These are phyloP conservation scores for Xylaria bambusicola DNA, from an alignment of 495 filamentous ascomycete species.

Conservation along the genomic window DNA sequence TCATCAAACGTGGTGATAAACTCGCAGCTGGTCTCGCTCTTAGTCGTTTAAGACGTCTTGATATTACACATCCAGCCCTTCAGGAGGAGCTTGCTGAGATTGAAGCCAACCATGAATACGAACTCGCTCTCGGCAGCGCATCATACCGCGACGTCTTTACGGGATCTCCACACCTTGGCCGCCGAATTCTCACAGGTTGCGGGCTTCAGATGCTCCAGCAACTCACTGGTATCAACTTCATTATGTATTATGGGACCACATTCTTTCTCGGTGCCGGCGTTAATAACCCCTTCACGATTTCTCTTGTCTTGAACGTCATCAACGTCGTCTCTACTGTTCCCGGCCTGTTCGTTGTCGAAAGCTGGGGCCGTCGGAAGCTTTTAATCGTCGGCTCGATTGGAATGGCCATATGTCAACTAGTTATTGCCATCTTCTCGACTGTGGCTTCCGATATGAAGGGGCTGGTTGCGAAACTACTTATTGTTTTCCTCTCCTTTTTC, in stretches of 20 bases:
- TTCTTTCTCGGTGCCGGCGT: constrained; percentile 72
- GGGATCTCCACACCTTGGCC: constrained; percentile 58
- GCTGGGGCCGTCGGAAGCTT: constrained; percentile 71
- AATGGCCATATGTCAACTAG: constrained; percentile 72
- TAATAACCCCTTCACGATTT: constrained; percentile 65
- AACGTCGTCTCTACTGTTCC: constrained; percentile 75
- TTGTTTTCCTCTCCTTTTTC: constrained; percentile 76
- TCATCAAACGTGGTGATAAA: constrained; percentile 74
- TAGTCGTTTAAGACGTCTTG: constrained; percentile 73
- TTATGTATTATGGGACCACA: constrained; percentile 77
- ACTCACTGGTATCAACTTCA: constrained; percentile 59
- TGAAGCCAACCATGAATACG: constrained; percentile 86
- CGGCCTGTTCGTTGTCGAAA: constrained; percentile 74
- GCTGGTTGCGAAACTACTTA: constrained; percentile 65
- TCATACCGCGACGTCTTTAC: constrained; percentile 72
- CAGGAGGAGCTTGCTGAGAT: constrained; percentile 84
- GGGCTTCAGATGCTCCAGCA: constrained; percentile 62
- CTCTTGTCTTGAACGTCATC: constrained; percentile 74
- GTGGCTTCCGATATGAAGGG: constrained; percentile 46
- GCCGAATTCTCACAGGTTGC: constrained; percentile 57
- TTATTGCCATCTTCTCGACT: constrained; percentile 70
- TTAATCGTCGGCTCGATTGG: constrained; percentile 73
- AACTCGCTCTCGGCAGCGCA: constrained; percentile 71
- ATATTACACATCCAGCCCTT: constrained; percentile 72
- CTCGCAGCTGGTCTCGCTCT: constrained; percentile 72